A percentile compares a stretch with the other conserved stretches of the same genome.
phyloP scores from a whole-genome alignment of 2,329 filamentous ascomycete genomes.

The Penicillium sp. region DNA sequence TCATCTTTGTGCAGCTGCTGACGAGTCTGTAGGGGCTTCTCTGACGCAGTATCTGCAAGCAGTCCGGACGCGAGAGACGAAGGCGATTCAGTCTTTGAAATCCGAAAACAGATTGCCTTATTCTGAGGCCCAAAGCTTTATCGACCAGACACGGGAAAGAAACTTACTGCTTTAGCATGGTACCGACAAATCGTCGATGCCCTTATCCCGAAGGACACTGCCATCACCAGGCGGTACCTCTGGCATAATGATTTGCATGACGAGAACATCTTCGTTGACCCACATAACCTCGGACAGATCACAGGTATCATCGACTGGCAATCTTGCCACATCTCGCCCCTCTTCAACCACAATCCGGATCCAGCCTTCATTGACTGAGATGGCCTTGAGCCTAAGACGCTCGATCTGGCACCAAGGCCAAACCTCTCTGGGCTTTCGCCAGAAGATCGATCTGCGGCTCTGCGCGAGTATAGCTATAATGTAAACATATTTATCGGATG shows the following conservation, averaged over 20 bases:
- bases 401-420: too few relatives aligned
- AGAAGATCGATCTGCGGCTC: too few relatives aligned
- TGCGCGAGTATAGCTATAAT: too few relatives aligned
- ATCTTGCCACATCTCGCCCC: background rate
- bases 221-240: background rate
- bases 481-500: too few relatives aligned
- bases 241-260: background rate
- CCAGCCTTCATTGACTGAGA: background rate
- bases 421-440: too few relatives aligned
- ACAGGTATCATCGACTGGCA: background rate
- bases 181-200: background rate
- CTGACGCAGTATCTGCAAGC: too few relatives aligned
- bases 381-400: too few relatives aligned
- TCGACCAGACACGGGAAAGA: background rate
- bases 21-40: too few relatives aligned
- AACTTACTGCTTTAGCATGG: background rate
- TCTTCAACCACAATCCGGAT: background rate
- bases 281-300: background rate
- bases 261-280: background rate
- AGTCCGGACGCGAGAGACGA: too few relatives aligned
- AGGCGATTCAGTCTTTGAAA: too few relatives aligned
- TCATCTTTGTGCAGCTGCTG: too few relatives aligned
- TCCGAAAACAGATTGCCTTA: too few relatives aligned
- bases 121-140: background rate
- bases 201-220: background rate